phyloP scores from a whole-genome alignment of 257 asterid species.

The Thymus quinquecostatus region DNA sequence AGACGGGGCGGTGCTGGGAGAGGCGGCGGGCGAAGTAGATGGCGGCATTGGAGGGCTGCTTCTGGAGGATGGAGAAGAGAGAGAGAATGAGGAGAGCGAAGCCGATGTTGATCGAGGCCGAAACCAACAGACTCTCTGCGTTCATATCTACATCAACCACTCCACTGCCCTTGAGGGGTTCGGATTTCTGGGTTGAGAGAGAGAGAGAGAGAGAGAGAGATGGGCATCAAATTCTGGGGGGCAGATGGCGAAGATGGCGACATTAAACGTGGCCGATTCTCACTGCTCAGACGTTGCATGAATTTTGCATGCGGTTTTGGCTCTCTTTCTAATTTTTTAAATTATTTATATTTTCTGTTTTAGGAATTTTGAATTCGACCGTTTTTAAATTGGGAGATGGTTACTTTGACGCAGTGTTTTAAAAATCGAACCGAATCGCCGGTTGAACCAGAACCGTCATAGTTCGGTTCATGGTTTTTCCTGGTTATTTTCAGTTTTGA shows the following conservation, averaged over 20 bases:
- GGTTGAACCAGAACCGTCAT: too few relatives aligned
- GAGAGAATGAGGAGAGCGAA: slow-evolving; percentile 65
- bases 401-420: too few relatives aligned
- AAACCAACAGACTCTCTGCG: slow-evolving; percentile 62
- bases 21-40: slow-evolving; percentile 79
- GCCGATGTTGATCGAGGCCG: slow-evolving; percentile 80
- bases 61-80: slow-evolving; percentile 67
- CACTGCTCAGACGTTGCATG: slow-evolving; percentile 1
- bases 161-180: background rate
- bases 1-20: slow-evolving; percentile 53
- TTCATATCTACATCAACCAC: slow-evolving; percentile 47
- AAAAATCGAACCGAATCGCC: too few relatives aligned
- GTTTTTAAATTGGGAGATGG: too few relatives aligned
- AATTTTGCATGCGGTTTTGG: slow-evolving; percentile 15
- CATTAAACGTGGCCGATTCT: slow-evolving; percentile 43
- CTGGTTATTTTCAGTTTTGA: too few relatives aligned
- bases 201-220: background rate
- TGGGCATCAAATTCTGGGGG: background rate
- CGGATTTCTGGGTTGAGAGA: background rate
- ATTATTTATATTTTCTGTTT: background rate
- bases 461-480: too few relatives aligned
- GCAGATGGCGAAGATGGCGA: background rate
- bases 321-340: background rate
- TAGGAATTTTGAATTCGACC: too few relatives aligned
- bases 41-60: slow-evolving; percentile 67